Base-by-base conservation (phyloP, 1,284 basidiomycete species). In the Rugiboletus extremiorientalis region DNA sequence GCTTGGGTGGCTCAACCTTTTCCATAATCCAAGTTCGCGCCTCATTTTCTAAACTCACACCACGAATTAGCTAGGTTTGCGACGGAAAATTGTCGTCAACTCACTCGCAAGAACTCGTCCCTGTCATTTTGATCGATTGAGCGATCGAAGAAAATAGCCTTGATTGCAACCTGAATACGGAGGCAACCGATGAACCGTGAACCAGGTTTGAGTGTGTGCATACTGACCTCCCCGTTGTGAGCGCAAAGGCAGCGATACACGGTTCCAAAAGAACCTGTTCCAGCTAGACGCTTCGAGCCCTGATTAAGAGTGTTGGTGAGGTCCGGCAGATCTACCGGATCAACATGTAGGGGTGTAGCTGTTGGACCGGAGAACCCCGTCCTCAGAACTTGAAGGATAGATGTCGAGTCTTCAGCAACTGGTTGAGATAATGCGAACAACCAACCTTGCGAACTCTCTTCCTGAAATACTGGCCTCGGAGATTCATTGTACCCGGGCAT, bases 141-240 rank as follows among this genome's bases (percentile, higher is more conserved):
- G 8, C 7, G 9, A 38, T 11, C 38, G 16, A 48, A 40, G 10
- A 15, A 12, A 38, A 59, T 47, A 4, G 40, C 57, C 49, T 59
- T 59, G 18, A 59, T 58, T 14, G 58, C 58, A 10, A 59, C 46
- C 58, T 59, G 25, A 23, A 30, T n/a, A n/a, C n/a, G n/a, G n/a
- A n/a, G n/a, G n/a, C n/a, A 1, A 55, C 5, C n/a, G 14, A 27
- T 11, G 22, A 15, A 25, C 4, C 5, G 6, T 28, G 27, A 40
- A 9, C 1, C 1, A 22, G 38, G 30, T 11, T 6, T 14, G 25
- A 37, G 18, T 22, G n/a, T 2, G 11, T 36, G 22, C 2, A 33
- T 23, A 2, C 45, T 20, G 14, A 60, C 57, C 57, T 59, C 18
- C 4, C 12, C 45, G 5, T 5, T n/a, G 16, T 18, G 18, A 20